Evolutionary conservation across 1,284 basidiomycete genomes (phyloP).

Genomic region (Papiliotrema flavescens): DNA sequence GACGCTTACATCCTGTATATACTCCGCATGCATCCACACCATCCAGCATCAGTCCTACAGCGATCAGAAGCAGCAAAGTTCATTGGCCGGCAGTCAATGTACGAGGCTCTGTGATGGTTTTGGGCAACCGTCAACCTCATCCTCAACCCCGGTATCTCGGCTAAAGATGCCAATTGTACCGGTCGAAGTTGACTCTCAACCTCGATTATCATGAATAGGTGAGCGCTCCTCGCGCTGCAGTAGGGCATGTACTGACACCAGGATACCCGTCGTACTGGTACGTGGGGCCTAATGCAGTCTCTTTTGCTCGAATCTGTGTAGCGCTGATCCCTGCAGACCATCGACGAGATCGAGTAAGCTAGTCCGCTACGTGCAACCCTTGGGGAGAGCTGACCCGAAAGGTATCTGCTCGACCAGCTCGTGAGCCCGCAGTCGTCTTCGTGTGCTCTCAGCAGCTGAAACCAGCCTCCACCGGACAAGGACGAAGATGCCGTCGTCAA

Average conservation of each 20-base stretch:
- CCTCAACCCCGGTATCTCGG: too few relatives aligned
- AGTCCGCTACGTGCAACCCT: neutral
- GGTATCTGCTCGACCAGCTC: conserved; percentile 44
- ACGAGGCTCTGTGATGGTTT: too few relatives aligned
- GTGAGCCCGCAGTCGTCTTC: conserved; percentile 18
- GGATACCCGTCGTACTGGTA: conserved; percentile 31
- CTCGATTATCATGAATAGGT: conserved; percentile 8
- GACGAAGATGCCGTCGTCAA: conserved; percentile 37
- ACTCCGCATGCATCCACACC: too few relatives aligned
- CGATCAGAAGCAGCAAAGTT: too few relatives aligned
- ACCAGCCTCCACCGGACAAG: conserved; percentile 38
- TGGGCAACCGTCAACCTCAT: too few relatives aligned
- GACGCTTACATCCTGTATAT: too few relatives aligned
- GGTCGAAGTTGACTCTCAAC: too few relatives aligned
- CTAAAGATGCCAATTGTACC: too few relatives aligned
- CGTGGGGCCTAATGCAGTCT: too few relatives aligned
- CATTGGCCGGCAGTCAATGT: too few relatives aligned
- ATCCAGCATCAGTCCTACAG: too few relatives aligned
- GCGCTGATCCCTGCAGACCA: conserved; percentile 20
- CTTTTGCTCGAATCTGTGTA: too few relatives aligned
- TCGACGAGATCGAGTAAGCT: conserved; percentile 36
- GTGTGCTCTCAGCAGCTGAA: neutral
- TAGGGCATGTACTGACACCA: conserved; percentile 2
- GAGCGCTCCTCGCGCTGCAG: neutral
- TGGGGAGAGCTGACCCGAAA: conserved; percentile 10